Percentiles rank a stretch among this genome's conserved stretches.
Evolutionary conservation across 768 basidiomycete species (phyloP).

Genomic region (Suillus variegatus): DNA sequence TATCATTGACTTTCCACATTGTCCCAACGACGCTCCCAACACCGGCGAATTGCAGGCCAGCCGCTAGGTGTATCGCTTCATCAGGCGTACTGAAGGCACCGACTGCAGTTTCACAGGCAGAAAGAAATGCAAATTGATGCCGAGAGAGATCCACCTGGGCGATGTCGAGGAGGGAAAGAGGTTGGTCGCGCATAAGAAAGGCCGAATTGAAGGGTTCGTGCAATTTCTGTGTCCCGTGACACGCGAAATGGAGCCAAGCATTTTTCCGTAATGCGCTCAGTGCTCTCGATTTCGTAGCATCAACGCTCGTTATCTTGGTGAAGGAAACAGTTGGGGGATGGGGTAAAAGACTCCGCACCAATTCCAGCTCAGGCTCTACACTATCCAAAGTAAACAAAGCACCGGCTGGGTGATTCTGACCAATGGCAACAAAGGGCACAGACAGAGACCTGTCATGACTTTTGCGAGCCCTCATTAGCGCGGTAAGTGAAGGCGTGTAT

Average conservation of each 20-base stretch:
- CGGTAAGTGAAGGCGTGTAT: conserved; percentile 11
- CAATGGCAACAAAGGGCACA: conserved; percentile 4
- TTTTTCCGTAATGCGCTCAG: conserved; percentile 5
- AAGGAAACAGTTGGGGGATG: too few species aligned
- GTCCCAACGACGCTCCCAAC: conserved; percentile 23
- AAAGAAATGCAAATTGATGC: conserved; percentile 16
- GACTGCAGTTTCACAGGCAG: conserved; percentile 18
- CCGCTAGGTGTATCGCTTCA: conserved; percentile 25
- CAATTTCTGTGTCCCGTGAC: conserved; percentile 15
- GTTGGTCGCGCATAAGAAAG: conserved; percentile 7
- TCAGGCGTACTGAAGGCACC: conserved; percentile 8
- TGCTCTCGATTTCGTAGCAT: too few species aligned
- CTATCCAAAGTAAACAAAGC: too few species aligned
- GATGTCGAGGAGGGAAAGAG: conserved; percentile 11
- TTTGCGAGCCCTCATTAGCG: conserved; percentile 14
- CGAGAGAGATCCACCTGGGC: not conserved
- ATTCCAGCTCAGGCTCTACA: too few species aligned
- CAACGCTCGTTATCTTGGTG: too few species aligned
- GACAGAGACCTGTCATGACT: not conserved
- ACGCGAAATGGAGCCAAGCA: conserved; percentile 20
- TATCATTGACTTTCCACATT: conserved; percentile 18
- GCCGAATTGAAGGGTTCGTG: conserved; percentile 15
- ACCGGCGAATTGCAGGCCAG: conserved; percentile 22
- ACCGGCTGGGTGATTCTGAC: conserved; percentile 1
- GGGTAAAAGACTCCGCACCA: too few species aligned